Evolutionary conservation across 2,329 filamentous ascomycete species (phyloP).

Genomic region (Pseudocercospora eumusae): DNA sequence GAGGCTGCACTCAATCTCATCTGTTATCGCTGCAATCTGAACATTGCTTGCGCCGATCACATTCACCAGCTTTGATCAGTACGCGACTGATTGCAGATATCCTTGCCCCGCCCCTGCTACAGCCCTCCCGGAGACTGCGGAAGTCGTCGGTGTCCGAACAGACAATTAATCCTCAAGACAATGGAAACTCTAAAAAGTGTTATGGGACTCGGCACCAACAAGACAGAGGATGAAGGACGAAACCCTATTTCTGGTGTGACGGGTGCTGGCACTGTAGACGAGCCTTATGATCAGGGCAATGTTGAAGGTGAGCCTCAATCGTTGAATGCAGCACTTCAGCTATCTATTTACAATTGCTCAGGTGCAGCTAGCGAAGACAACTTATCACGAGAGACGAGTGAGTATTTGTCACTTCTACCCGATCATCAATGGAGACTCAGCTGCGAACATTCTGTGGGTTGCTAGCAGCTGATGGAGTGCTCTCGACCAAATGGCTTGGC

Average conservation of each 20-base stretch:
- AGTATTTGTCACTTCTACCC: background rate
- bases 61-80: background rate
- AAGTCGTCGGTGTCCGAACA: background rate
- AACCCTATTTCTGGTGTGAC: conserved; percentile 16
- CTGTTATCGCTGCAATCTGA: background rate
- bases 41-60: background rate
- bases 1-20: conserved; percentile 6
- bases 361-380: background rate
- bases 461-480: background rate
- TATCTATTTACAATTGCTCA: background rate
- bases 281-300: conserved; percentile 20
- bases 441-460: background rate
- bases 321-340: background rate
- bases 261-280: conserved; percentile 17
- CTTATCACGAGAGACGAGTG: background rate
- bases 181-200: conserved; percentile 21
- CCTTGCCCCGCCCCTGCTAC: background rate
- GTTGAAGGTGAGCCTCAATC: conserved; percentile 7
- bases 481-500: background rate
- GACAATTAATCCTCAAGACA: background rate
- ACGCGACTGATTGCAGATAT: background rate
- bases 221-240: conserved; percentile 8
- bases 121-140: background rate
- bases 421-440: background rate
- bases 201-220: conserved; percentile 12